phyloP scores from a whole-genome alignment of 169 alveolate species.

The Plasmodium cynomolgi region DNA sequence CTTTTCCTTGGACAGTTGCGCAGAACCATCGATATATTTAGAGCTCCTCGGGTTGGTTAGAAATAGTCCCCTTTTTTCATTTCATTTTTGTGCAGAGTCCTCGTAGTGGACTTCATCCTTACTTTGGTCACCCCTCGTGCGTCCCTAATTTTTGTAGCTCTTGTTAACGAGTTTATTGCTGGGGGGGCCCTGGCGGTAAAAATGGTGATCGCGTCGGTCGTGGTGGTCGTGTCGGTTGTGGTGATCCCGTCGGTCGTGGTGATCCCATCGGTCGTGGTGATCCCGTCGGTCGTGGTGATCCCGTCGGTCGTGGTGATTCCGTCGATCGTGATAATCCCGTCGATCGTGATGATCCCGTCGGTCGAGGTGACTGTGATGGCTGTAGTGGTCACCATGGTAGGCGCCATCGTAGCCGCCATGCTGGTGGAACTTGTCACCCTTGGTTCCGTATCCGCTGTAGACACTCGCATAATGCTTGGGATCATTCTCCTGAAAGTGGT shows the following conservation, averaged over 20 bases:
- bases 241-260: not conserved
- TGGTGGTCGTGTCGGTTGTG: not conserved
- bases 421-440: not conserved
- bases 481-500: not conserved
- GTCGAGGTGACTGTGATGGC: not conserved
- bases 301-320: not conserved
- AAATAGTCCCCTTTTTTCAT: too few species aligned
- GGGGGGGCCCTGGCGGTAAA: not conserved
- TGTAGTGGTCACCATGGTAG: not conserved
- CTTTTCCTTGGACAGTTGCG: too few species aligned
- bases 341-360: too few species aligned
- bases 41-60: too few species aligned
- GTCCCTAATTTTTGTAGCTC: slow-evolving; percentile 5
- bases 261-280: not conserved
- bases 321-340: too few species aligned
- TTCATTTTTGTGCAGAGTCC: too few species aligned
- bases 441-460: not conserved
- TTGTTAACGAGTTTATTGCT: slow-evolving; percentile 23
- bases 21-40: too few species aligned
- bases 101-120: too few species aligned
- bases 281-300: not conserved
- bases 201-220: not conserved
- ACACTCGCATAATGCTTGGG: not conserved
- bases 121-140: not conserved
- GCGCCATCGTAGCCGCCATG: not conserved